Evolutionary conservation across 2,329 filamentous ascomycete genomes (phyloP).

Genomic region (Penicillium sp.): DNA sequence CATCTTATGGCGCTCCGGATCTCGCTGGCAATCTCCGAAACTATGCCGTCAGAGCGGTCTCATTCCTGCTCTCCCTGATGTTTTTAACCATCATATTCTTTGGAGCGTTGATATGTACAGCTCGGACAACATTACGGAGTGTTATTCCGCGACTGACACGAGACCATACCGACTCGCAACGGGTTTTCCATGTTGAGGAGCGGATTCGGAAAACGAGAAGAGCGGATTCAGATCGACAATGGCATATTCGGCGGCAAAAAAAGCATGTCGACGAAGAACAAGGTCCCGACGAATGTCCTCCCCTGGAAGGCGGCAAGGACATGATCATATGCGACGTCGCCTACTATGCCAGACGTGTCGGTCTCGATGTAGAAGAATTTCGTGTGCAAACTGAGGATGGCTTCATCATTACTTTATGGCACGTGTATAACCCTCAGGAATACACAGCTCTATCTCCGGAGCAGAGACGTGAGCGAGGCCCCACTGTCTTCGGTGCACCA

Average conservation of each 20-base stretch:
- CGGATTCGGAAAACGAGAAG: conserved; percentile 58
- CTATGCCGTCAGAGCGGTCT: conserved; percentile 63
- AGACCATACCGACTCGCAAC: conserved; percentile 58
- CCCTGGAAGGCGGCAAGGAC: conserved; percentile 79
- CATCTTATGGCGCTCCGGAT: conserved; percentile 76
- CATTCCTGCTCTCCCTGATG: conserved; percentile 73
- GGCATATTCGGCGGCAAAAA: conserved; percentile 53
- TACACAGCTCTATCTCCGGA: conserved; percentile 58
- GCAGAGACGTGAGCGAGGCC: conserved; percentile 51
- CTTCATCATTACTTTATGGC: conserved; percentile 86
- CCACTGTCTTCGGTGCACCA: conserved; percentile 61
- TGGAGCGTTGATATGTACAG: conserved; percentile 69
- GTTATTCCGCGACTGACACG: conserved; percentile 58
- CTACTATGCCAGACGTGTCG: conserved; percentile 86
- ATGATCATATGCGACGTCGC: conserved; percentile 74
- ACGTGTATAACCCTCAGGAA: conserved; percentile 81
- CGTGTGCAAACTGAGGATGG: conserved; percentile 91
- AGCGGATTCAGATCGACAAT: conserved; percentile 60
- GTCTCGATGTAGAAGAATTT: conserved; percentile 79
- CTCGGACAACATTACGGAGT: conserved; percentile 55
- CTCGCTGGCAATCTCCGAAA: conserved; percentile 66
- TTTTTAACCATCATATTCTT: conserved; percentile 77
- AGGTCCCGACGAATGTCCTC: conserved; percentile 58
- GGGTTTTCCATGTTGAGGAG: conserved; percentile 77
- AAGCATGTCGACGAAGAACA: conserved; percentile 43